A percentile compares a stretch with the other conserved stretches of the same genome.
Evolutionary conservation across 169 alveolate species (phyloP).

Genomic region (Plasmodium yoelii): DNA sequence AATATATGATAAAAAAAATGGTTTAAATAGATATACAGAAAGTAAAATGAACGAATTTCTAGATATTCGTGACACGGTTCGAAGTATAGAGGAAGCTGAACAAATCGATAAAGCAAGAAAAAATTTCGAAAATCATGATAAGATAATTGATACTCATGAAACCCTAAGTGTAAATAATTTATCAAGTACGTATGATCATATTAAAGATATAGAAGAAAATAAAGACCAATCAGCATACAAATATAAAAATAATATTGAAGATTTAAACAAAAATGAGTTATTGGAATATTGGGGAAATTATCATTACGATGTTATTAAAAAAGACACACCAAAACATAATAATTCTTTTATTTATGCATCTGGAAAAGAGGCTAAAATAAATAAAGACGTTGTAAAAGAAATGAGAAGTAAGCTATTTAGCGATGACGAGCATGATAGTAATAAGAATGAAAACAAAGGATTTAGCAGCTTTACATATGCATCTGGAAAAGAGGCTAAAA

Average conservation of each 20-base stretch:
- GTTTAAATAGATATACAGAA: constrained; percentile 1
- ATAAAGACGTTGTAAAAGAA: constrained; percentile 18
- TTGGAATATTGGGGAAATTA: neutral
- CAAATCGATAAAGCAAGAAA: neutral
- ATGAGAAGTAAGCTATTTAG: constrained; percentile 23
- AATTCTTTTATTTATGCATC: constrained; percentile 18
- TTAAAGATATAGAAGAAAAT: neutral
- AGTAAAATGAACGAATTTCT: constrained; percentile 1
- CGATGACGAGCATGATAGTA: constrained; percentile 8
- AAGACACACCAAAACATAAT: neutral
- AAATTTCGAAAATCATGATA: neutral
- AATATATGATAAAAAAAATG: constrained; percentile 13
- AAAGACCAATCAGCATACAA: neutral
- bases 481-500: constrained; percentile 17
- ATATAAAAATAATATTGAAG: neutral
- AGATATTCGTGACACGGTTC: neutral
- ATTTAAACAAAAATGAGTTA: neutral
- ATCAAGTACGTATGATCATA: too few relatives aligned
- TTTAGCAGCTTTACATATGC: constrained; percentile 7
- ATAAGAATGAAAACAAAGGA: constrained; percentile 5
- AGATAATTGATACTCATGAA: neutral
- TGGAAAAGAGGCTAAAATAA: constrained; percentile 19
- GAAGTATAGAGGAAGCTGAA: neutral
- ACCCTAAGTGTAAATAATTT: neutral
- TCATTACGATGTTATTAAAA: neutral